Conservation (phyloP, 1,284 basidiomycete species). For the Rhodotorula sp. region DNA sequence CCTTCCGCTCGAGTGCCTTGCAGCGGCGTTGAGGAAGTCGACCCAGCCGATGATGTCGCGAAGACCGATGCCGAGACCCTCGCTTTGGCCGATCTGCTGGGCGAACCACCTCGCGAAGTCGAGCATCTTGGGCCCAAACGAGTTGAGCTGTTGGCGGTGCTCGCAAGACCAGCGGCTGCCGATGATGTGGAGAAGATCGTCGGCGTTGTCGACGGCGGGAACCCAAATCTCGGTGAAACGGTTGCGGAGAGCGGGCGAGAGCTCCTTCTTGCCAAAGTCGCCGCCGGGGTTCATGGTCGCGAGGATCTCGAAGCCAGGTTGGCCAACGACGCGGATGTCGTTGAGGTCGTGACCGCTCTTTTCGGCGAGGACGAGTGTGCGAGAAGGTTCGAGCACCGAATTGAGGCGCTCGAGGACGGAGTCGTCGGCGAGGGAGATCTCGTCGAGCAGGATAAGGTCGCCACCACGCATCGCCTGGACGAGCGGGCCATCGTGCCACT, state of each 20-base stretch:
- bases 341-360: slow-evolving; percentile 74
- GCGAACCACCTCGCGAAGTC: slow-evolving; percentile 82
- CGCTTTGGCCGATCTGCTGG: slow-evolving; percentile 62
- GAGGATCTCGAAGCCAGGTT: slow-evolving; percentile 76
- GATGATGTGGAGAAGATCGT: slow-evolving; percentile 79
- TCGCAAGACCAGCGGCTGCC: slow-evolving; percentile 67
- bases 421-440: slow-evolving; percentile 97
- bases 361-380: slow-evolving; percentile 90
- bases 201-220: slow-evolving; percentile 72
- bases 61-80: slow-evolving; percentile 63
- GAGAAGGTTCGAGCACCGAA: slow-evolving; percentile 87
- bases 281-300: slow-evolving; percentile 99
- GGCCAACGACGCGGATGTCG: slow-evolving; percentile 66
- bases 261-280: slow-evolving; percentile 98
- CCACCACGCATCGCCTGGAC: slow-evolving; percentile 87
- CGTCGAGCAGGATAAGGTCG: slow-evolving; percentile 87
- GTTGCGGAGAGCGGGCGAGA: slow-evolving; percentile 94
- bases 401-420: slow-evolving; percentile 97
- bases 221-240: slow-evolving; percentile 99
- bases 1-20: neutral
- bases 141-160: slow-evolving; percentile 51
- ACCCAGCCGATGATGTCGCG: slow-evolving; percentile 95
- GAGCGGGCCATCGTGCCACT: slow-evolving; percentile 95
- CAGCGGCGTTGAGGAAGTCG: slow-evolving; percentile 70
- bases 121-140: slow-evolving; percentile 67